Evolutionary conservation across 371 early-diverging fungal species (phyloP).

Genomic region (Mortierella polycephala): DNA sequence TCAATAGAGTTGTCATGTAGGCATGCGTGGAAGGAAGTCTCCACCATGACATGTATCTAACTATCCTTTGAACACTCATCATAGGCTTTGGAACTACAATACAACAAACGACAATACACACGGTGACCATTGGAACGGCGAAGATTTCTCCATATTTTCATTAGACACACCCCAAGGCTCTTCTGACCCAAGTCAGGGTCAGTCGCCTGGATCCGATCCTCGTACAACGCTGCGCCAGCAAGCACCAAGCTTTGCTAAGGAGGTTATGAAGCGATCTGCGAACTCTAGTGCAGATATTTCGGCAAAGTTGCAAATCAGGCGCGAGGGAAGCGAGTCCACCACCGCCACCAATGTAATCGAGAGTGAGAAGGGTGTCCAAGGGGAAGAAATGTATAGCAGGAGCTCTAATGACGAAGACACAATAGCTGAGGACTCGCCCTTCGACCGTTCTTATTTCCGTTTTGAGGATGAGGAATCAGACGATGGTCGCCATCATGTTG

Average conservation of each 20-base stretch:
- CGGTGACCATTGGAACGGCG: conserved; percentile 93
- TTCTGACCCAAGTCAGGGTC: not conserved
- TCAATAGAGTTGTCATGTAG: not conserved
- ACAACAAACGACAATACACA: conserved; percentile 78
- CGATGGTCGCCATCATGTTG: conserved; percentile 55
- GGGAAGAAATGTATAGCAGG: not conserved
- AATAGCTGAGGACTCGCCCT: conserved; percentile 27
- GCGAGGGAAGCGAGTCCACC: conserved; percentile 7
- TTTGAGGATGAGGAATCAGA: conserved; percentile 47
- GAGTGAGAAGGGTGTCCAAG: conserved; percentile 6
- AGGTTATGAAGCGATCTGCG: conserved; percentile 38
- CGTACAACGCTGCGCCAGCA: conserved; percentile 29
- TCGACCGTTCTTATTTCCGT: conserved; percentile 38
- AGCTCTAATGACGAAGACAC: conserved; percentile 11
- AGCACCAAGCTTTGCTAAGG: conserved; percentile 45
- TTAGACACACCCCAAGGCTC: conserved; percentile 43
- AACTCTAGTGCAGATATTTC: conserved; percentile 22
- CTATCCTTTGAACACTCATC: conserved; percentile 38
- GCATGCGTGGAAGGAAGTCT: no score
- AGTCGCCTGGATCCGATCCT: conserved; percentile 8
- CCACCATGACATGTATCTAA: no score
- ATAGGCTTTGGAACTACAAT: conserved; percentile 87
- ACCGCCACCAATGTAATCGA: conserved; percentile 1
- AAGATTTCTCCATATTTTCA: conserved; percentile 86
- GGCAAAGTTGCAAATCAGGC: conserved; percentile 28